Evolutionary conservation across 2,329 filamentous ascomycete genomes (phyloP).

Genomic region (Fusarium sp.): DNA sequence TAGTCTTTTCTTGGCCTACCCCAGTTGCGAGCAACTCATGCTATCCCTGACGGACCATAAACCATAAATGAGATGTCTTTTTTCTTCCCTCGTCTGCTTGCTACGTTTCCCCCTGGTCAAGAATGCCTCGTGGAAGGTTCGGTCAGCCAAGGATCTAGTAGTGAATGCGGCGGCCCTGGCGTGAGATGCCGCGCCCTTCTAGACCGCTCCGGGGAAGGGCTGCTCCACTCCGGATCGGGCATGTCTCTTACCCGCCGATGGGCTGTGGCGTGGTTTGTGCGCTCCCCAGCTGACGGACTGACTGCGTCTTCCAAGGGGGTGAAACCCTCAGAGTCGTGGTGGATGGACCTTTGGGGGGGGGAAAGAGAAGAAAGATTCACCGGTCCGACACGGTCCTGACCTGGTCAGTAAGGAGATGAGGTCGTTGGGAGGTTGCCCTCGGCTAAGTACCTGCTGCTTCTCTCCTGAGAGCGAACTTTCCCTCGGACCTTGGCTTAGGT

Average conservation of each 20-base stretch:
- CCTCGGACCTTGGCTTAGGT: background rate
- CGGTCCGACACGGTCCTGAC: background rate
- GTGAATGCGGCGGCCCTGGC: slow-evolving; percentile 1
- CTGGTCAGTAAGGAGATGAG: background rate
- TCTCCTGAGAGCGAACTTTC: background rate
- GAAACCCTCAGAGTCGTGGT: background rate
- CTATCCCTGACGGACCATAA: background rate
- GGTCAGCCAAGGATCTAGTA: slow-evolving; percentile 24
- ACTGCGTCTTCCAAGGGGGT: background rate
- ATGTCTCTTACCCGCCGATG: slow-evolving; percentile 38
- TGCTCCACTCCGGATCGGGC: slow-evolving; percentile 40
- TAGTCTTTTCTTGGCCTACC: background rate
- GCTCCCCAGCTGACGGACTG: background rate
- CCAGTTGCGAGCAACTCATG: background rate
- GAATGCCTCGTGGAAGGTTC: slow-evolving; percentile 10
- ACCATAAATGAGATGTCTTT: slow-evolving; percentile 3
- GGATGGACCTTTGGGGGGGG: background rate
- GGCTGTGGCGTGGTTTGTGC: slow-evolving; percentile 29
- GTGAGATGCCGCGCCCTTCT: slow-evolving; percentile 23
- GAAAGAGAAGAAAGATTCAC: background rate
- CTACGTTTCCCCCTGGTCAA: background rate
- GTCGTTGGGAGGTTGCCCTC: background rate
- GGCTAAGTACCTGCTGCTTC: background rate
- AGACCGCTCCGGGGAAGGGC: slow-evolving; percentile 30
- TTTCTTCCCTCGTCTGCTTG: background rate